Percentiles rank a stretch among this genome's conserved stretches.
Conservation (phyloP, 371 early-diverging fungal species). For the Mucor circinelloides region DNA sequence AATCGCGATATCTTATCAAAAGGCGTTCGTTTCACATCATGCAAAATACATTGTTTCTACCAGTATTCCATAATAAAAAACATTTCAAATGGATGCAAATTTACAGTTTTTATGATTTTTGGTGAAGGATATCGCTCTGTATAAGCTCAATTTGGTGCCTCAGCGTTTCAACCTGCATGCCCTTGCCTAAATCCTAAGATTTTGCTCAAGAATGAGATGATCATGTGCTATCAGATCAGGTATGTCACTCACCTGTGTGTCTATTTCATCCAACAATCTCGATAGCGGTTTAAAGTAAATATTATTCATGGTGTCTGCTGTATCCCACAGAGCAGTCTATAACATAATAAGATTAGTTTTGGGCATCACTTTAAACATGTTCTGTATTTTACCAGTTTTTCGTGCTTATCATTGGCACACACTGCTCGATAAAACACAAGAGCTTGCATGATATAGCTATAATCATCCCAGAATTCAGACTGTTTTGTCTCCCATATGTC, state of each 20-base stretch:
- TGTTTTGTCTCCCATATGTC: not conserved
- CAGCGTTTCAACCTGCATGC: not conserved
- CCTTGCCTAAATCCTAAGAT: not conserved
- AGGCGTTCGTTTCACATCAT: too few species aligned
- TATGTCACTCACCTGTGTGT: not conserved
- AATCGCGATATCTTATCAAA: too few species aligned
- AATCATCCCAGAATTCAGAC: slow-evolving; percentile 32
- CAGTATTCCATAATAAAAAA: too few species aligned
- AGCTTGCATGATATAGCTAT: slow-evolving; percentile 40
- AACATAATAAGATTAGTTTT: not conserved
- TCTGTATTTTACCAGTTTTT: not conserved
- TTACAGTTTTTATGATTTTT: too few species aligned
- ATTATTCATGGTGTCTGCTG: not conserved
- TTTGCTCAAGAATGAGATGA: not conserved
- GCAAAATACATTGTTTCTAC: too few species aligned
- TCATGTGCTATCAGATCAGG: not conserved
- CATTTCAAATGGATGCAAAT: too few species aligned
- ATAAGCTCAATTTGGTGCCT: not conserved
- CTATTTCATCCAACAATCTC: not conserved
- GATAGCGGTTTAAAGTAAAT: not conserved
- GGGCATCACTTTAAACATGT: too few species aligned
- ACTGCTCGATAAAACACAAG: slow-evolving; percentile 34
- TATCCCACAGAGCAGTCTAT: not conserved
- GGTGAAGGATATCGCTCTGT: not conserved
- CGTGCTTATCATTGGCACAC: not conserved